phyloP scores from a whole-genome alignment of 768 basidiomycete species.

The Boletus pseudopeckii region DNA sequence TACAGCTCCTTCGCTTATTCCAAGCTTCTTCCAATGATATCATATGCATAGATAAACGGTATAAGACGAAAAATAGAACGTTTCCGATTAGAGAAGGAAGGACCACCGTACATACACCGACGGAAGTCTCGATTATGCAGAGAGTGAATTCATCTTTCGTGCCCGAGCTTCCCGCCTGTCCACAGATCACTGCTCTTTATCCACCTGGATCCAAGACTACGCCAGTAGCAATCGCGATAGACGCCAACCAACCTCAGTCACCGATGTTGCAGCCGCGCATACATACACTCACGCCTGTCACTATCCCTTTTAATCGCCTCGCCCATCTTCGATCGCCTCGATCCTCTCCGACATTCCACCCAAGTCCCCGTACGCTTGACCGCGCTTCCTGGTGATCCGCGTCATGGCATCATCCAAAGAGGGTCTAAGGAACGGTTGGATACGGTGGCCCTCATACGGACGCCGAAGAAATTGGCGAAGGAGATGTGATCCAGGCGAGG shows the following conservation, averaged over 20 bases:
- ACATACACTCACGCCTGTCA: constrained; percentile 28
- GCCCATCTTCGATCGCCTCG: constrained; percentile 14
- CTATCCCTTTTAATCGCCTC: constrained; percentile 21
- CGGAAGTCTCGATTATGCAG: constrained; percentile 73
- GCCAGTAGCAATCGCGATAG: not conserved
- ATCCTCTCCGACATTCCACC: constrained; percentile 7
- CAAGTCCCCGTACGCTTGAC: constrained; percentile 8
- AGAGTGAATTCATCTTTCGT: constrained; percentile 52
- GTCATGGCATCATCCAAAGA: constrained; percentile 1
- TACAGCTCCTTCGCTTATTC: constrained; percentile 17
- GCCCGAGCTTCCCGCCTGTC: constrained; percentile 52
- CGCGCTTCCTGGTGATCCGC: constrained; percentile 9
- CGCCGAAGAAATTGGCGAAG: constrained; percentile 39
- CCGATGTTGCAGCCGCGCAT: constrained; percentile 8
- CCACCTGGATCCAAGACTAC: constrained; percentile 37
- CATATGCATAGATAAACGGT: constrained; percentile 46
- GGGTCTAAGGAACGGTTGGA: constrained; percentile 32
- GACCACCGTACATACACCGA: constrained; percentile 68
- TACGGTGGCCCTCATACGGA: constrained; percentile 40
- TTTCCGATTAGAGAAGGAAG: too few relatives aligned
- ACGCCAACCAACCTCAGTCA: not conserved
- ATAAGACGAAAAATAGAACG: too few relatives aligned
- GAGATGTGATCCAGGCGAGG: constrained; percentile 10
- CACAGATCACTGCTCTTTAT: constrained; percentile 55
- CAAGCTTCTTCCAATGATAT: not conserved